Evolutionary conservation across 192 early-diverging fungal species (phyloP).

Genomic region (Phlyctochytrium planicorne): DNA sequence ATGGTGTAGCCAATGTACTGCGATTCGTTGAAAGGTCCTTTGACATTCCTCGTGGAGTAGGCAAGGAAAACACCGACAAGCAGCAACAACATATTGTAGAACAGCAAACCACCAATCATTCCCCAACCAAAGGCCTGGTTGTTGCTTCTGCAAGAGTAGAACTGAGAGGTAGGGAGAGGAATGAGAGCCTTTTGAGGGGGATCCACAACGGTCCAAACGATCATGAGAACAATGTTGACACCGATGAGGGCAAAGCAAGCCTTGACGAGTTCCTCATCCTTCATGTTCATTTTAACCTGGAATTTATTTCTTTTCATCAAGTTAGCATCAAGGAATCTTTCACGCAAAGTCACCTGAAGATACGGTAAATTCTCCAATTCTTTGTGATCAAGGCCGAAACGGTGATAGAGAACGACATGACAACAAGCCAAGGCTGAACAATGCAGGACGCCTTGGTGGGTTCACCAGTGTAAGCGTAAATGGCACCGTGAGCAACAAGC

Average conservation of each 20-base stretch:
- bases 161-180: background rate
- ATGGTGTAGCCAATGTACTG: slow-evolving; percentile 2
- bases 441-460: slow-evolving; percentile 14
- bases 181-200: background rate
- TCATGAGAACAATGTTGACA: background rate
- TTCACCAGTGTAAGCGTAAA: slow-evolving; percentile 14
- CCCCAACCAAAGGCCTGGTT: background rate
- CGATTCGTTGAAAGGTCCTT: background rate
- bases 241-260: background rate
- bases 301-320: background rate
- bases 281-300: background rate
- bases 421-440: slow-evolving; percentile 23
- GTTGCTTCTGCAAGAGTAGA: background rate
- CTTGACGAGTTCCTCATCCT: background rate
- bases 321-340: background rate
- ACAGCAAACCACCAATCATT: background rate
- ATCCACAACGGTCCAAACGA: slow-evolving; percentile 4
- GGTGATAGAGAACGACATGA: slow-evolving; percentile 17
- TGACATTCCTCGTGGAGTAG: background rate
- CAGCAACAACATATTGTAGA: background rate
- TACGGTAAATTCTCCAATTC: background rate
- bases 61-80: background rate
- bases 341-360: background rate
- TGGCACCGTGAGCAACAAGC: background rate
- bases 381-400: slow-evolving; percentile 4